phyloP scores from a whole-genome alignment of 305 asterid species.

The Lippia alba region DNA sequence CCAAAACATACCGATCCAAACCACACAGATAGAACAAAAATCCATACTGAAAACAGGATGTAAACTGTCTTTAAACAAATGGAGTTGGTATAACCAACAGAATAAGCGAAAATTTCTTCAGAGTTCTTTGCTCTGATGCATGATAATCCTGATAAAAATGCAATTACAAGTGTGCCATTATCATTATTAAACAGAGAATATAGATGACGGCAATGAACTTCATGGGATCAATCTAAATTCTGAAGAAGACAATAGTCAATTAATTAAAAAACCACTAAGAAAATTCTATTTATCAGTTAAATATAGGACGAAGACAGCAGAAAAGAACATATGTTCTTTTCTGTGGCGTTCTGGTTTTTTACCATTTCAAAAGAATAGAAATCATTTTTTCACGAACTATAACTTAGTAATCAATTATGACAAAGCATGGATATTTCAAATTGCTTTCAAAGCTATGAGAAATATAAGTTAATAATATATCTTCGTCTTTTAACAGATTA shows the following conservation, averaged over 20 bases:
- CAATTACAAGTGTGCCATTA: constrained; percentile 7
- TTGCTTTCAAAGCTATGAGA: constrained; percentile 5
- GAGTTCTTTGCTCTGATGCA: constrained; percentile 15
- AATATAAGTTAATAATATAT: constrained; percentile 1
- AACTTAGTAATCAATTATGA: constrained; percentile 1
- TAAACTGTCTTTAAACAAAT: constrained; percentile 17
- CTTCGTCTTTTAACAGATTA: neutral
- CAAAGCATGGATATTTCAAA: neutral
- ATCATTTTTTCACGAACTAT: neutral
- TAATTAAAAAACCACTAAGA: neutral
- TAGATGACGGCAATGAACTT: neutral
- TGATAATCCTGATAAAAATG: constrained; percentile 12
- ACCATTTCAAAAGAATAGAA: neutral
- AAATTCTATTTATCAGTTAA: constrained; percentile 8
- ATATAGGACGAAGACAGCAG: neutral
- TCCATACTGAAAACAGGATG: neutral
- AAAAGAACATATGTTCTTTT: neutral
- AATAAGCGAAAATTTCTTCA: constrained; percentile 19
- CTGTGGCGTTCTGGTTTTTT: neutral
- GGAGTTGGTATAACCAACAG: constrained; percentile 29
- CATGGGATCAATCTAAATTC: constrained; percentile 2
- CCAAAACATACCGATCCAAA: constrained; percentile 10
- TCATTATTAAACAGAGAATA: constrained; percentile 16
- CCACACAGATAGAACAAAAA: constrained; percentile 8
- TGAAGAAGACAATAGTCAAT: neutral